A percentile compares a stretch with the other conserved stretches of the same genome.
phyloP scores from a whole-genome alignment of 1,139 yeast species.

The Pneumocystis canis region DNA sequence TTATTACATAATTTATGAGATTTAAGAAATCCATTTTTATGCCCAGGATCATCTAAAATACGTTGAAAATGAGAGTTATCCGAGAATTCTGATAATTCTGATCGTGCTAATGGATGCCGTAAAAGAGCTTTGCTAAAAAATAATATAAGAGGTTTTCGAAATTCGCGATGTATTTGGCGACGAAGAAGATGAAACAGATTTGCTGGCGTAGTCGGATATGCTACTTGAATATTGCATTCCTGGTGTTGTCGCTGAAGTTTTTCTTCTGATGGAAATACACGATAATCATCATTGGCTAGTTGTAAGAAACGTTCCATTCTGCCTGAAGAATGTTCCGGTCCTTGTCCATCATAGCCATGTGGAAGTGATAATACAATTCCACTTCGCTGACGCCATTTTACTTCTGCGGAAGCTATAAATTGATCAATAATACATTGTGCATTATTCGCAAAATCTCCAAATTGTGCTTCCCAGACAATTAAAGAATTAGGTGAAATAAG shows the following conservation, averaged over 20 bases:
- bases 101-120: constrained; percentile 96
- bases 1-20: constrained; percentile 78
- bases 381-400: constrained; percentile 97
- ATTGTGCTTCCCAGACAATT: constrained; percentile 99
- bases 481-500: constrained; percentile 92
- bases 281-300: constrained; percentile 89
- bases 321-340: constrained; percentile 98
- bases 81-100: constrained; percentile 66
- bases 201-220: constrained; percentile 96
- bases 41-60: constrained; percentile 83
- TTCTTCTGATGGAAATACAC: constrained; percentile 78
- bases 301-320: constrained; percentile 94
- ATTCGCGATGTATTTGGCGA: constrained; percentile 99
- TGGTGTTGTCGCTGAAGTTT: constrained; percentile 95
- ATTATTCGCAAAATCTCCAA: constrained; percentile 98
- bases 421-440: constrained; percentile 97
- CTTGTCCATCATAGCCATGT: constrained; percentile 99
- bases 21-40: constrained; percentile 46
- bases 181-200: constrained; percentile 91
- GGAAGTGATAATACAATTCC: constrained; percentile 92
- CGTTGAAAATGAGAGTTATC: constrained; percentile 88
- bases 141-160: constrained; percentile 72
- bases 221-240: constrained; percentile 95
- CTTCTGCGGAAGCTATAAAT: constrained; percentile 92
- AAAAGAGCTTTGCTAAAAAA: constrained; percentile 87